Percentiles rank a stretch among this genome's conserved stretches.
These are phyloP conservation scores for Hygrocybe punicea DNA, from an alignment of 768 basidiomycete genomes.

Conservation along the genomic window DNA sequence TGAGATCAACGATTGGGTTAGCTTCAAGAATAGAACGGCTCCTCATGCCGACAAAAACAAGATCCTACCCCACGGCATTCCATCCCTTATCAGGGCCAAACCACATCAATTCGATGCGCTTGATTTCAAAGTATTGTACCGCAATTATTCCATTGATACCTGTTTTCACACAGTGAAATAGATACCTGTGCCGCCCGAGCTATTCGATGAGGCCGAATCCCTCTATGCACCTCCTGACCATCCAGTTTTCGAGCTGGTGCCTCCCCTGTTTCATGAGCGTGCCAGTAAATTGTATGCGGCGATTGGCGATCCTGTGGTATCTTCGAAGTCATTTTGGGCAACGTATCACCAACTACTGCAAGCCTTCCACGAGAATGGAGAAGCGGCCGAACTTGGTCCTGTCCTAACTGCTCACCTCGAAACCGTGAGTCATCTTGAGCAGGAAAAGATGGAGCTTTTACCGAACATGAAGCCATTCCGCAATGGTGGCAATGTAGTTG, in stretches of 20 bases:
- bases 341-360: neutral
- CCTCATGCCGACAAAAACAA: slow-evolving; percentile 32
- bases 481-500: neutral
- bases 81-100: slow-evolving; percentile 29
- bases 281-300: too few relatives aligned
- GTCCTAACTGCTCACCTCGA: neutral
- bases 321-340: too few relatives aligned
- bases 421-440: neutral
- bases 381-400: too few relatives aligned
- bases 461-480: neutral
- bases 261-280: slow-evolving; percentile 9
- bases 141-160: neutral
- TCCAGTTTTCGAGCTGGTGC: slow-evolving; percentile 35
- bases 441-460: neutral
- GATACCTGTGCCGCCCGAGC: slow-evolving; percentile 17
- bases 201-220: slow-evolving; percentile 18
- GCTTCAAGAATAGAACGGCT: slow-evolving; percentile 18
- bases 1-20: slow-evolving; percentile 33
- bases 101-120: slow-evolving; percentile 26
- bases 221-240: slow-evolving; percentile 34
- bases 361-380: neutral
- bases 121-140: slow-evolving; percentile 34
- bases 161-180: slow-evolving; percentile 7
- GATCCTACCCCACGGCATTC: slow-evolving; percentile 38
- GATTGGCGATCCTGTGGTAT: too few relatives aligned